phyloP scores from a whole-genome alignment of 805 yeast genomes.

The Ascoidea tarda region DNA sequence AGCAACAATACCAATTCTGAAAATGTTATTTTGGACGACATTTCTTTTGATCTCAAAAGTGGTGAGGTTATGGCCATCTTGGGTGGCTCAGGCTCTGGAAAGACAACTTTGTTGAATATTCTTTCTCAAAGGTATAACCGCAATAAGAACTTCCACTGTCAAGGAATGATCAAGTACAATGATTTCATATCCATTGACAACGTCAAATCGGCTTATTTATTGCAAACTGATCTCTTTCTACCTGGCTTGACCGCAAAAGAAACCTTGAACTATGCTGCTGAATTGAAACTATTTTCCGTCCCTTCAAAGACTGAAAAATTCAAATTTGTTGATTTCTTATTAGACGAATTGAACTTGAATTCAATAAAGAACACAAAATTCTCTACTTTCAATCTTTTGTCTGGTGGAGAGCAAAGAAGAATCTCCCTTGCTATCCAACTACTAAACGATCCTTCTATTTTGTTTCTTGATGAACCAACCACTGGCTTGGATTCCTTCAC shows the following conservation, averaged over 20 bases:
- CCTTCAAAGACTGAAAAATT: constrained; percentile 28
- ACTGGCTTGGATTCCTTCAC: constrained; percentile 77
- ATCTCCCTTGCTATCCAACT: constrained; percentile 68
- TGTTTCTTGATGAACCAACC: constrained; percentile 80
- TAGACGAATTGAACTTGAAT: constrained; percentile 47
- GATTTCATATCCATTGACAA: too few species aligned
- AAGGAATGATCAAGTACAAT: neutral
- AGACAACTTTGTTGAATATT: constrained; percentile 64
- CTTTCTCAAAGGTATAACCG: constrained; percentile 33
- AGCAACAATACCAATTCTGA: neutral
- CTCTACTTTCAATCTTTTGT: constrained; percentile 34
- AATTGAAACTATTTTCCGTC: constrained; percentile 43
- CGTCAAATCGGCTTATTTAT: constrained; percentile 37
- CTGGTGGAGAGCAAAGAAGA: constrained; percentile 83
- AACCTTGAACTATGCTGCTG: constrained; percentile 57
- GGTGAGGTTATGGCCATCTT: constrained; percentile 65
- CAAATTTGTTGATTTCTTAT: constrained; percentile 40
- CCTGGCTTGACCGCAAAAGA: constrained; percentile 66
- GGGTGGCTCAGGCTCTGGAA: constrained; percentile 85
- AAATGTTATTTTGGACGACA: constrained; percentile 24
- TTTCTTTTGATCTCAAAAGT: constrained; percentile 44
- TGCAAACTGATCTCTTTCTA: constrained; percentile 61
- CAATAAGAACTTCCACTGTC: neutral
- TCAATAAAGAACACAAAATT: constrained; percentile 23
- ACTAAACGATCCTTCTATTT: constrained; percentile 57